Evolutionary conservation across 805 yeast species (phyloP).

Genomic region (Saccharomycopsis javanensis): DNA sequence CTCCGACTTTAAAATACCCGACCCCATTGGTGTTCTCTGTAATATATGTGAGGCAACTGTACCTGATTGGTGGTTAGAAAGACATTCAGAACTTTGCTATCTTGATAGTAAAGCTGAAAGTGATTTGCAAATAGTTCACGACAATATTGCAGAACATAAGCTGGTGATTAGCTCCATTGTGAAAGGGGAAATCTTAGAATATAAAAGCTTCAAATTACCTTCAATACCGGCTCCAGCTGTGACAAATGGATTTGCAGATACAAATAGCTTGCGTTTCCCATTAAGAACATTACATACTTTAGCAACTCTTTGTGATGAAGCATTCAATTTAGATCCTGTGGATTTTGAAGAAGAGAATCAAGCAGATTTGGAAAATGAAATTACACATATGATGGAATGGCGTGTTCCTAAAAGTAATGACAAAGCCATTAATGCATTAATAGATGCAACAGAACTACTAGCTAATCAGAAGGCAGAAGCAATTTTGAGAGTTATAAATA

Average conservation of each 20-base stretch:
- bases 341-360: conserved; percentile 31
- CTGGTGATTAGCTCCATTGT: conserved; percentile 36
- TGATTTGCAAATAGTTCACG: conserved; percentile 66
- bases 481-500: conserved; percentile 59
- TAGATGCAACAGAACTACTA: conserved; percentile 55
- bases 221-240: conserved; percentile 2
- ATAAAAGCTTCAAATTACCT: conserved; percentile 50
- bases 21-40: conserved; percentile 77
- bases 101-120: conserved; percentile 79
- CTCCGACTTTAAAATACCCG: conserved; percentile 59
- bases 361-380: conserved; percentile 10
- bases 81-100: conserved; percentile 79
- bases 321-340: conserved; percentile 65
- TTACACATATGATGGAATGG: conserved; percentile 23
- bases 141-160: conserved; percentile 62
- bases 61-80: conserved; percentile 96
- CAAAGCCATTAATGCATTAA: conserved; percentile 50
- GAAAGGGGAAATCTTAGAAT: conserved; percentile 31
- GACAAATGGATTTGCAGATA: background rate
- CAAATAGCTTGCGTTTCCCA: conserved; percentile 40
- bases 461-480: conserved; percentile 61
- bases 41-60: conserved; percentile 83
- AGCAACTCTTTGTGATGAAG: conserved; percentile 62
- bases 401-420: conserved; percentile 47
- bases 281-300: conserved; percentile 49